Conservation (phyloP, 2,329 filamentous ascomycete species). For the Fusarium scirpi region DNA sequence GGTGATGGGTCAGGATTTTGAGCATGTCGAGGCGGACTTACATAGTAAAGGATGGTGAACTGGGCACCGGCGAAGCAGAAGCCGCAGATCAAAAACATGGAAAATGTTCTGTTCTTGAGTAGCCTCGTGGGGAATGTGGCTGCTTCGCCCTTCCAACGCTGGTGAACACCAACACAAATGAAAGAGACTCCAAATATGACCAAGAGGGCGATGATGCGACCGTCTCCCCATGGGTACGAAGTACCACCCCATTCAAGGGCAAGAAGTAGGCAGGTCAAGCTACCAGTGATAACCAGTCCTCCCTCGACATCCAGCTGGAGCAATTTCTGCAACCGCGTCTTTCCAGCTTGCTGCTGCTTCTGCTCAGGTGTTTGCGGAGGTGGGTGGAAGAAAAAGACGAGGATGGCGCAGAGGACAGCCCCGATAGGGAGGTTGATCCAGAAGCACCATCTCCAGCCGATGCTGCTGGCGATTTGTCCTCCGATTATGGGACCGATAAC, state of each 20-base stretch:
- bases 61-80: not conserved
- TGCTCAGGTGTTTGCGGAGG: not conserved
- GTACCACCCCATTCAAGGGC: constrained; percentile 13
- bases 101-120: constrained; percentile 51
- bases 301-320: not conserved
- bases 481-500: not conserved
- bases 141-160: constrained; percentile 56
- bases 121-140: constrained; percentile 56
- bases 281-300: not conserved
- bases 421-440: constrained; percentile 1
- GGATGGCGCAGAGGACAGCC: not conserved
- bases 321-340: not conserved
- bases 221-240: constrained; percentile 4
- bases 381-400: not conserved
- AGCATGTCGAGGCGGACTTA: not conserved
- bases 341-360: not conserved
- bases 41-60: constrained; percentile 1
- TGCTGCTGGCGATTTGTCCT: not conserved
- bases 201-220: constrained; percentile 10
- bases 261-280: constrained; percentile 2
- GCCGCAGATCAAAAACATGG: not conserved
- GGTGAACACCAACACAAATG: constrained; percentile 50
- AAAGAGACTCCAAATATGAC: constrained; percentile 39
- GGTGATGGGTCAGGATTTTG: not conserved
- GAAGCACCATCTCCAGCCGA: constrained; percentile 1